Evolutionary conservation across 2,329 filamentous ascomycete genomes (phyloP).

Genomic region (Fusarium udum): DNA sequence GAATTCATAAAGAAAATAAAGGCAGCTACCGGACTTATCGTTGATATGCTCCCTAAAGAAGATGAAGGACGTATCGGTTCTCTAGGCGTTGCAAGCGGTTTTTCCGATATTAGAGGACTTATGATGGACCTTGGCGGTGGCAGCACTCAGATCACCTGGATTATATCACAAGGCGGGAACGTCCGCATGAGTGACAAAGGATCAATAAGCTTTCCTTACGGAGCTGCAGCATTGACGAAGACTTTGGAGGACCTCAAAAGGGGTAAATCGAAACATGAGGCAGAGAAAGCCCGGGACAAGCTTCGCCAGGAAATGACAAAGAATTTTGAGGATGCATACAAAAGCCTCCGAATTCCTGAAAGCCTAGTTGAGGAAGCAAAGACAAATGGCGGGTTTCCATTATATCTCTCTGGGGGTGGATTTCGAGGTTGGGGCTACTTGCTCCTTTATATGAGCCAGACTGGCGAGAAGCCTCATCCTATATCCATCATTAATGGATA

Average conservation of each 20-base stretch:
- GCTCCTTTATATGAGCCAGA: slow-evolving; percentile 21
- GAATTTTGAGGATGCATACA: slow-evolving; percentile 12
- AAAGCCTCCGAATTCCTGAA: slow-evolving; percentile 11
- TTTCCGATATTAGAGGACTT: slow-evolving; percentile 18
- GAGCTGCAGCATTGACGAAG: slow-evolving; percentile 20
- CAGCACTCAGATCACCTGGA: slow-evolving; percentile 28
- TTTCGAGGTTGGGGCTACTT: slow-evolving; percentile 26
- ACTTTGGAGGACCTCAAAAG: slow-evolving; percentile 7
- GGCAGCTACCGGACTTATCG: neutral
- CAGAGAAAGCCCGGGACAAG: slow-evolving; percentile 10
- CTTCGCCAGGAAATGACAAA: slow-evolving; percentile 10
- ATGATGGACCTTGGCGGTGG: slow-evolving; percentile 29
- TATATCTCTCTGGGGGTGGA: slow-evolving; percentile 21
- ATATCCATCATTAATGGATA: slow-evolving; percentile 27
- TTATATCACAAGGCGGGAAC: slow-evolving; percentile 20
- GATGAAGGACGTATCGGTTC: slow-evolving; percentile 23
- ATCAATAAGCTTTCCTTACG: slow-evolving; percentile 21
- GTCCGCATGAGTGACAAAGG: slow-evolving; percentile 25
- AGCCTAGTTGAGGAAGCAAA: slow-evolving; percentile 6
- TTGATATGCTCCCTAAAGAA: slow-evolving; percentile 22
- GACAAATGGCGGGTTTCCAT: slow-evolving; percentile 13
- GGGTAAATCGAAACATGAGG: slow-evolving; percentile 18
- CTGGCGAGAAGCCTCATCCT: neutral
- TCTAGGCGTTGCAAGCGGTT: slow-evolving; percentile 20
- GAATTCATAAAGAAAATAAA: slow-evolving; percentile 14